Percentiles rank a stretch among this genome's conserved stretches.
These are phyloP conservation scores for Xylaria sp. DNA, from an alignment of 2,329 filamentous ascomycete genomes.

Conservation along the genomic window DNA sequence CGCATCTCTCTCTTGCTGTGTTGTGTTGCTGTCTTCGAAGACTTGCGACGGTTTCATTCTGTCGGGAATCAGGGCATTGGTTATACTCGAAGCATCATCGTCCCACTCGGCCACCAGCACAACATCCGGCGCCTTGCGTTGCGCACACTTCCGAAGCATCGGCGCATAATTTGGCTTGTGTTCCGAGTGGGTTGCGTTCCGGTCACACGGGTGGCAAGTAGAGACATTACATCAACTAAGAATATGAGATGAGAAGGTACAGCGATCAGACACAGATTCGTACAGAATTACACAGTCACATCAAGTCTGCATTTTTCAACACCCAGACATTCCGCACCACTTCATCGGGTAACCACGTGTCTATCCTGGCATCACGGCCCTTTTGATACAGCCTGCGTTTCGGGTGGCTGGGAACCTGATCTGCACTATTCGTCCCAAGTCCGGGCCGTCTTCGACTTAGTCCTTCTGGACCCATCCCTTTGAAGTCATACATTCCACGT, in stretches of 20 bases:
- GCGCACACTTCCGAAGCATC: slow-evolving; percentile 12
- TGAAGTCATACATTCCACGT: slow-evolving; percentile 5
- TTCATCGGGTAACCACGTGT: slow-evolving; percentile 35
- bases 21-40: slow-evolving; percentile 16
- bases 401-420: slow-evolving; percentile 39
- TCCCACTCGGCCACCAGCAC: not conserved
- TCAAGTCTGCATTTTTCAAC: slow-evolving; percentile 29
- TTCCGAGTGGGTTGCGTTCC: slow-evolving; percentile 1
- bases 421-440: slow-evolving; percentile 27
- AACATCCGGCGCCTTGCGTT: not conserved
- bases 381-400: slow-evolving; percentile 46
- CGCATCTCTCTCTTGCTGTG: slow-evolving; percentile 4
- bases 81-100: slow-evolving; percentile 13
- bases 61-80: slow-evolving; percentile 2
- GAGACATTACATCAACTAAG: not conserved
- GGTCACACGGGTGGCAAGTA: slow-evolving; percentile 21
- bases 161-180: slow-evolving; percentile 13
- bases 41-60: not conserved
- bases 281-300: slow-evolving; percentile 34
- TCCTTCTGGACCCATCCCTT: slow-evolving; percentile 6
- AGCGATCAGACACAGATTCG: slow-evolving; percentile 34
- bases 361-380: slow-evolving; percentile 34
- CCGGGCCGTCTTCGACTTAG: slow-evolving; percentile 14
- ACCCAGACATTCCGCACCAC: slow-evolving; percentile 19
- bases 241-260: slow-evolving; percentile 25